Conservation (phyloP, 2,329 filamentous ascomycete species). For the Talaromyces sp. region DNA sequence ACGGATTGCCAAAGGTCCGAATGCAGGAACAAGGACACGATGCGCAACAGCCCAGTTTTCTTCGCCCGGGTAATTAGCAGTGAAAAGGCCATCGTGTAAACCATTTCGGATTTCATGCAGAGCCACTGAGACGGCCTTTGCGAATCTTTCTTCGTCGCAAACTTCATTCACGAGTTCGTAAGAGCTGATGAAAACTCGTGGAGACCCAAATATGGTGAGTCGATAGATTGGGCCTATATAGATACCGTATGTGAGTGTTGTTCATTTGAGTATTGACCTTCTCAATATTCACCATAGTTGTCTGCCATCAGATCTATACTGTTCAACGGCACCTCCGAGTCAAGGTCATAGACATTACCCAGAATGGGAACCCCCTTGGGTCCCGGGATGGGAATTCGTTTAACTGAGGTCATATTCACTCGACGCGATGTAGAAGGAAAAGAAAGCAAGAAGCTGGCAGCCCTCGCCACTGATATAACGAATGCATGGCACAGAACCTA, state of each 20-base stretch:
- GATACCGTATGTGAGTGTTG: not conserved
- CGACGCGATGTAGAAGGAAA: not conserved
- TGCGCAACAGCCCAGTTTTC: slow-evolving; percentile 68
- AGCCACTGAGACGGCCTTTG: slow-evolving; percentile 57
- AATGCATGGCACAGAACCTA: too few relatives aligned
- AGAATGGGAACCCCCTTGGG: slow-evolving; percentile 66
- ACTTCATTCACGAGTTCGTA: slow-evolving; percentile 63
- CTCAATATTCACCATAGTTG: slow-evolving; percentile 59
- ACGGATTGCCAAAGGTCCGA: slow-evolving; percentile 50
- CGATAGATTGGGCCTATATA: slow-evolving; percentile 62
- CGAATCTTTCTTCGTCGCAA: slow-evolving; percentile 68
- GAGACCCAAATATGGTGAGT: slow-evolving; percentile 52
- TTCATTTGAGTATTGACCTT: not conserved
- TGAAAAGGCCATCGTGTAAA: slow-evolving; percentile 68
- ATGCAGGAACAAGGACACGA: slow-evolving; percentile 50
- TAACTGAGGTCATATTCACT: not conserved
- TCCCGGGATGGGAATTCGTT: slow-evolving; percentile 57
- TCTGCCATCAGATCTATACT: slow-evolving; percentile 63
- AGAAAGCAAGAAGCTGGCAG: too few relatives aligned
- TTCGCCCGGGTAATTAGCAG: slow-evolving; percentile 50
- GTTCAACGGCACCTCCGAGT: slow-evolving; percentile 58
- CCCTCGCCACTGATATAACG: too few relatives aligned
- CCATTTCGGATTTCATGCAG: slow-evolving; percentile 62
- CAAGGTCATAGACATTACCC: slow-evolving; percentile 67
- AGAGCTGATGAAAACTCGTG: slow-evolving; percentile 54